Conservation (phyloP, 2,329 filamentous ascomycete species). For the Thelonectria discophora region DNA sequence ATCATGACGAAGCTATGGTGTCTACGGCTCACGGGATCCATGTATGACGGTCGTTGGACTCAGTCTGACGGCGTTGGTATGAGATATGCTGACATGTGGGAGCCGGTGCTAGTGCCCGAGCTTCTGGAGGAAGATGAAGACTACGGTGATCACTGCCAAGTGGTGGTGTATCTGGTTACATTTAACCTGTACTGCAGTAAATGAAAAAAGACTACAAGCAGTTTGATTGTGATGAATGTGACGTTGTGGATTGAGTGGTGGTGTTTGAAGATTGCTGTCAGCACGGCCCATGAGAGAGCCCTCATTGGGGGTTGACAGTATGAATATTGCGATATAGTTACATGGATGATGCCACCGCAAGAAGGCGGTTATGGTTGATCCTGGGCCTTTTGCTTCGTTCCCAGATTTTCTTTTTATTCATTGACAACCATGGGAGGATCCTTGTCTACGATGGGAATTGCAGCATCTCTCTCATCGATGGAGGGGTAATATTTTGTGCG, state of each 20-base stretch:
- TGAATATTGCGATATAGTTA: no score
- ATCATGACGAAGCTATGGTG: slow-evolving; percentile 38
- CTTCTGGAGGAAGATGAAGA: slow-evolving; percentile 39
- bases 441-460: not conserved
- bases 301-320: no score
- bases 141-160: slow-evolving; percentile 41
- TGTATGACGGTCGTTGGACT: slow-evolving; percentile 33
- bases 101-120: slow-evolving; percentile 41
- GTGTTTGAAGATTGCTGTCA: not conserved
- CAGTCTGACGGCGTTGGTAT: slow-evolving; percentile 32
- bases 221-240: not conserved
- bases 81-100: slow-evolving; percentile 32
- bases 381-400: no score
- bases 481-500: not conserved
- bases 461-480: not conserved
- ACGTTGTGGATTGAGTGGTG: not conserved
- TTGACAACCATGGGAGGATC: not conserved
- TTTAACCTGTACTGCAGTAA: slow-evolving; percentile 38
- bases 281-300: no score
- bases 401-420: not conserved
- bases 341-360: no score
- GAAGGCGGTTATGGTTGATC: no score
- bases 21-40: slow-evolving; percentile 35
- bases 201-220: slow-evolving; percentile 32
- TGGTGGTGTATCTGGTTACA: slow-evolving; percentile 39